Conservation (phyloP, 1,284 basidiomycete genomes). For the Pyrrhoderma noxium region DNA sequence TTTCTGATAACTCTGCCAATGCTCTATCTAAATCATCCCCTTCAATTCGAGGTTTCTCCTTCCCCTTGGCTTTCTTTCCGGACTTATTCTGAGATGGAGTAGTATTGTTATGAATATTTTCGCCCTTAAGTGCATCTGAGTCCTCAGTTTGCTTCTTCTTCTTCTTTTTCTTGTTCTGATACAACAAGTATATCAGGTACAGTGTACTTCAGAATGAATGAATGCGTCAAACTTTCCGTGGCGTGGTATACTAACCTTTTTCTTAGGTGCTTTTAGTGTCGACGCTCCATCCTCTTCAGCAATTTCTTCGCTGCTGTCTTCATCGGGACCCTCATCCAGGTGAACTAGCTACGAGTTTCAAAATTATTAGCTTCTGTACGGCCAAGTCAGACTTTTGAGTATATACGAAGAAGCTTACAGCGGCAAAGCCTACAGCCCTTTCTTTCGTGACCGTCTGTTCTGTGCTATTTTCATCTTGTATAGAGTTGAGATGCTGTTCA, state of each 20-base stretch:
- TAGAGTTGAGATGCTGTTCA: conserved; percentile 23
- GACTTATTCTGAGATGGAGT: conserved; percentile 32
- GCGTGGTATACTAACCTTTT: conserved; percentile 34
- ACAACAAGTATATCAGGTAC: neutral
- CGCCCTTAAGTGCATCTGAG: conserved; percentile 17
- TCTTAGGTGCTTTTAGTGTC: conserved; percentile 18
- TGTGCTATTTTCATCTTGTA: conserved; percentile 25
- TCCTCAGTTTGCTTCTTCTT: conserved; percentile 23
- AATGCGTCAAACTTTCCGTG: conserved; percentile 5
- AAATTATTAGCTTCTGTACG: too few species aligned
- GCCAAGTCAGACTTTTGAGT: too few species aligned
- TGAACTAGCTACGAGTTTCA: conserved; percentile 19
- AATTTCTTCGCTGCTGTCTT: conserved; percentile 26
- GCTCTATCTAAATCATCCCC: conserved; percentile 78
- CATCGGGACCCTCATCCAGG: conserved; percentile 32
- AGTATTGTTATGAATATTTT: conserved; percentile 19
- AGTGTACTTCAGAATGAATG: conserved; percentile 2
- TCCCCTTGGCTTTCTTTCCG: conserved; percentile 55
- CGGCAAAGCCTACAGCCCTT: conserved; percentile 44
- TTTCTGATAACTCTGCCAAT: conserved; percentile 72
- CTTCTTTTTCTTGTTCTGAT: conserved; percentile 52
- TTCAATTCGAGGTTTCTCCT: conserved; percentile 49
- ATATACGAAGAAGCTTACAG: conserved; percentile 37
- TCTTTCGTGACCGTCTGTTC: conserved; percentile 24
- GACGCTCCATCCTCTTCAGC: conserved; percentile 33